Base-by-base conservation (phyloP, 2,329 filamentous ascomycete genomes). In the Fusarium proliferatum region DNA sequence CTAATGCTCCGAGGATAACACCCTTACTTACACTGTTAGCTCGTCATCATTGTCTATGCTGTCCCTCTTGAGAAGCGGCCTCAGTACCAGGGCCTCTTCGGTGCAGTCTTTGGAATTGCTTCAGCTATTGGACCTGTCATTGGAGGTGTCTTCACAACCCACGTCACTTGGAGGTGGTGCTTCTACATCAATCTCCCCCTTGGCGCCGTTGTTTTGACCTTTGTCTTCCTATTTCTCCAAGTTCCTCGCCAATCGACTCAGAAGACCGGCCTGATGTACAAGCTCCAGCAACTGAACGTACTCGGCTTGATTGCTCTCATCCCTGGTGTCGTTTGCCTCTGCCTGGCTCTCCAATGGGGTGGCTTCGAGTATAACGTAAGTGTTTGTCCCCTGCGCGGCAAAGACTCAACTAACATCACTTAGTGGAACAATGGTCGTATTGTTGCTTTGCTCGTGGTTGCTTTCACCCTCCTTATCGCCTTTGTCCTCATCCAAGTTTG, bases 221-320 rank as follows among this genome's bases (percentile, higher is more conserved):
- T 78, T 41, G 73, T 80, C 52, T 52, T 74, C 41, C 53, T 80
- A 43, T 70, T 74, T 45, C 61, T 80, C 39, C 52, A 68, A 13
- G 62, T 77, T 13, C 68, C 71, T 13, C 38, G 53, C 4, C 65
- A 53, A 26, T 62, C 64, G 30, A 72, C 65, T 23, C 46, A 43
- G 9, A 36, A 61, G 80, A 34, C 77, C 74, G 5, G 67, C 23
- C 34, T 67, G 26, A 41, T 39, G 23, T 42, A 67, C 28, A 68
- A 55, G 30, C 26, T 68, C 10, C 53, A 49, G 28, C 62, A 61
- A 21, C 46, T 68, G 5, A 67, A 68, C 19, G 28, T 86, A 1
- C 76, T 88, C 5, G 89, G 89, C 21, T 88, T 87, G 19, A 17
- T 63, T 19, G 68, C 86, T 10, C 83, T 89, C 69, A 86, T 91